Evolutionary conservation across 1,284 basidiomycete genomes (phyloP).

Genomic region (Ceratobasidium sp.): DNA sequence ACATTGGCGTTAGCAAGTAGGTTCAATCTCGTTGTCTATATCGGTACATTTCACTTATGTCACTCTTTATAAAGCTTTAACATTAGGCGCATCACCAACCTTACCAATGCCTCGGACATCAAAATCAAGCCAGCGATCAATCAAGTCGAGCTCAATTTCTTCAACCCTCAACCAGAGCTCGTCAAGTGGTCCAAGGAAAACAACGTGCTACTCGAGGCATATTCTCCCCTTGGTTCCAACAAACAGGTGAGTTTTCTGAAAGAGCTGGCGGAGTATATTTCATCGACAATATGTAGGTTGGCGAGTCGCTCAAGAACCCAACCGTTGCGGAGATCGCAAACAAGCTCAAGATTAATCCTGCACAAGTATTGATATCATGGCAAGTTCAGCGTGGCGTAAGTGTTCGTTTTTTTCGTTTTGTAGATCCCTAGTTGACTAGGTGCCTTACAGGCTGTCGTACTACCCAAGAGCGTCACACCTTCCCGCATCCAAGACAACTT

Average conservation of each 20-base stretch:
- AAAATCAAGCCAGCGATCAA: slow-evolving; percentile 69
- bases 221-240: slow-evolving; percentile 75
- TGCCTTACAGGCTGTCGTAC: slow-evolving; percentile 46
- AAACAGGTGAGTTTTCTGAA: slow-evolving; percentile 62
- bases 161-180: slow-evolving; percentile 83
- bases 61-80: slow-evolving; percentile 59
- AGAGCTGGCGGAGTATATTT: slow-evolving; percentile 59
- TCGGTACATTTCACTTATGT: background rate
- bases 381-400: slow-evolving; percentile 77
- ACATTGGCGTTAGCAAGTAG: slow-evolving; percentile 57
- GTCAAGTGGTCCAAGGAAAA: slow-evolving; percentile 73
- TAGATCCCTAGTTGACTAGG: background rate
- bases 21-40: background rate
- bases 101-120: slow-evolving; percentile 68
- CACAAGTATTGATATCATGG: slow-evolving; percentile 83
- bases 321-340: slow-evolving; percentile 63
- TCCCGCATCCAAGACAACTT: slow-evolving; percentile 49
- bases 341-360: slow-evolving; percentile 73
- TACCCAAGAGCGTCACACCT: slow-evolving; percentile 55
- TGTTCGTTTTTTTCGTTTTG: slow-evolving; percentile 36
- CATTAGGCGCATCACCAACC: slow-evolving; percentile 59
- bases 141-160: slow-evolving; percentile 84
- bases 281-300: slow-evolving; percentile 34
- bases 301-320: slow-evolving; percentile 34
- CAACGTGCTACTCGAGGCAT: slow-evolving; percentile 73